Evolutionary conservation across 2,329 filamentous ascomycete species (phyloP).

Genomic region (Coniochaeta sp.): DNA sequence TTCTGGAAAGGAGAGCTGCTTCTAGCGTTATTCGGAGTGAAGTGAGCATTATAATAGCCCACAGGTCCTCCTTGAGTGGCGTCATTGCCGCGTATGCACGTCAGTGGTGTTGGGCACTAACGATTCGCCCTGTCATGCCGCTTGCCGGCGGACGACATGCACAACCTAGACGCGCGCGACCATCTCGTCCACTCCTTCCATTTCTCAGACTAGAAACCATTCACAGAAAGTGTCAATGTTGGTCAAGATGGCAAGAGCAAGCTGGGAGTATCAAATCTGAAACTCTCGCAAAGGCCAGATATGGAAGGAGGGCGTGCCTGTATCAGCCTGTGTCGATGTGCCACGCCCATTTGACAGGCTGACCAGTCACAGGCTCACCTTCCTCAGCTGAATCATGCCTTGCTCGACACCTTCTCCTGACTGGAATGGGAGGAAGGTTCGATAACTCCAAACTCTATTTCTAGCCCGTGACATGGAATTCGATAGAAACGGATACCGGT

Average conservation of each 20-base stretch:
- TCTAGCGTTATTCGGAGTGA: too few relatives aligned
- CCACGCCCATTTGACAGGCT: not conserved
- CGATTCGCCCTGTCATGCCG: too few relatives aligned
- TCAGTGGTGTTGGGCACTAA: too few relatives aligned
- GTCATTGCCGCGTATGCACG: too few relatives aligned
- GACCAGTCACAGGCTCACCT: not conserved
- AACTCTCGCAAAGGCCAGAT: not conserved
- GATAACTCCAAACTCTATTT: conserved; percentile 12
- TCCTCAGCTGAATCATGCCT: not conserved
- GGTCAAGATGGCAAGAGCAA: too few relatives aligned
- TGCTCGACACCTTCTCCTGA: too few relatives aligned
- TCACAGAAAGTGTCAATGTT: not conserved
- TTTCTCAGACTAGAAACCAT: too few relatives aligned
- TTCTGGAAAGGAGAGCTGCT: too few relatives aligned
- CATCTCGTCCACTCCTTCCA: not conserved
- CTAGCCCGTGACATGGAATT: not conserved
- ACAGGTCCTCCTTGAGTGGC: too few relatives aligned
- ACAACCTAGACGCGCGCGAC: not conserved
- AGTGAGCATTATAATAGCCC: too few relatives aligned
- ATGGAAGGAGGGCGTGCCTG: not conserved
- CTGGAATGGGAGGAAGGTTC: not conserved
- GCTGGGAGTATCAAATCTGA: not conserved
- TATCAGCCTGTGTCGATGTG: not conserved
- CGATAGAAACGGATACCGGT: not conserved
- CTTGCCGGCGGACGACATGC: not conserved